Base-by-base conservation (phyloP, 1,284 basidiomycete genomes). In the Pterula multifida region DNA sequence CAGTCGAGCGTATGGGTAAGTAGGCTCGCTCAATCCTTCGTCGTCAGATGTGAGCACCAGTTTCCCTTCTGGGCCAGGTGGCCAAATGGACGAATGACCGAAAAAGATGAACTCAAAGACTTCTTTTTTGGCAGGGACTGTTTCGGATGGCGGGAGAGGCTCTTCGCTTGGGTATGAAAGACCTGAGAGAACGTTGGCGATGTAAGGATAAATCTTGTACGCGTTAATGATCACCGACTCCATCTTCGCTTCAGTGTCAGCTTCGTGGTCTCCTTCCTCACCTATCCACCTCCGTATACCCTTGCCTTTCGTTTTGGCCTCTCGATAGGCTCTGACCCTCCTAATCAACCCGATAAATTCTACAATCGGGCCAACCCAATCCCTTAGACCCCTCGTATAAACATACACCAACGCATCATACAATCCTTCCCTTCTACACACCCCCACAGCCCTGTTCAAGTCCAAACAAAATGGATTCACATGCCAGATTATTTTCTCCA, bases 331-430 rank as follows among this genome's bases (percentile, higher is more conserved):
- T 54, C 80, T 75, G 24, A 88, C 76, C 55, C 72, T 71, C n/a
- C 83, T 78, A 47, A 96, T 78, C 28, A 95, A 75, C 3, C 72
- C 75, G 26, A 97, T 69, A 9, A 98, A 70, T 58, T 92, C 88
- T 51, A 95, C 86, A 3, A 98, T 68, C 0, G 96, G 95, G 1
- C 90, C 81, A 21, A 93, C 81, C 57, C 86, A 97, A 63, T 99
- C 96, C 52, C 73, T 73, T 58, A 99, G 67, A 1, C 91, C 90
- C 36, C 84, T 76, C 11, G 86, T 96, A 65, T 93, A 96, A 32
- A 98, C 85, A 62, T 97, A 94, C 54, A 95, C 86, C 53, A 98
- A 75, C 0, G 95, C 94, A 61, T 98, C 95, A 69, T 93, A 97
- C 1, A 98, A 75, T 25, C 76, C 72, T 59, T 91, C 79, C 50